Conservation (phyloP, 129 eudicot genomes). For the Arctium minus region DNA sequence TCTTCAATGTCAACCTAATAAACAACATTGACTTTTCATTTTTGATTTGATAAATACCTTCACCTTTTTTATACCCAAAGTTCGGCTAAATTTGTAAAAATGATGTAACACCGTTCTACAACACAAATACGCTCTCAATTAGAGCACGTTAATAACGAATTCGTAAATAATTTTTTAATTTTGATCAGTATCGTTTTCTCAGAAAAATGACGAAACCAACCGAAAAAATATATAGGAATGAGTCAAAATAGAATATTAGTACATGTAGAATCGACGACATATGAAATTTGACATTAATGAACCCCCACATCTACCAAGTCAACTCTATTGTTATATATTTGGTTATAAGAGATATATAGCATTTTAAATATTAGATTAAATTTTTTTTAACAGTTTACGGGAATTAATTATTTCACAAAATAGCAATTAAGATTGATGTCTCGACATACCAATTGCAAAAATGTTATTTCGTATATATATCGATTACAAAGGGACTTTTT, state of each 20-base stretch:
- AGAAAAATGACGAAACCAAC: background rate
- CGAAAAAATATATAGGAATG: background rate
- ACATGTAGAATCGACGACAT: background rate
- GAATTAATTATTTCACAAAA: no score
- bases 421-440: no score
- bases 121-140: background rate
- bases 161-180: background rate
- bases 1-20: background rate
- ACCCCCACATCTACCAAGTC: background rate
- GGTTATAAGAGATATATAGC: background rate
- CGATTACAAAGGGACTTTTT: background rate
- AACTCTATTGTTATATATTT: background rate
- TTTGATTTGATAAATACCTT: background rate
- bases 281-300: background rate
- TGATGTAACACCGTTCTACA: background rate
- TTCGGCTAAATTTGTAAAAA: background rate
- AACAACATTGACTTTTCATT: background rate
- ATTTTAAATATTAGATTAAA: background rate
- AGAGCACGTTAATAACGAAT: background rate
- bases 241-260: background rate
- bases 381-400: no score
- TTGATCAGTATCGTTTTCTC: background rate
- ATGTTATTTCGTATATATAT: no score
- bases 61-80: background rate
- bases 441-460: no score